Base-by-base conservation (phyloP, 2,329 filamentous ascomycete genomes). In the Pseudodiploospora longispora region DNA sequence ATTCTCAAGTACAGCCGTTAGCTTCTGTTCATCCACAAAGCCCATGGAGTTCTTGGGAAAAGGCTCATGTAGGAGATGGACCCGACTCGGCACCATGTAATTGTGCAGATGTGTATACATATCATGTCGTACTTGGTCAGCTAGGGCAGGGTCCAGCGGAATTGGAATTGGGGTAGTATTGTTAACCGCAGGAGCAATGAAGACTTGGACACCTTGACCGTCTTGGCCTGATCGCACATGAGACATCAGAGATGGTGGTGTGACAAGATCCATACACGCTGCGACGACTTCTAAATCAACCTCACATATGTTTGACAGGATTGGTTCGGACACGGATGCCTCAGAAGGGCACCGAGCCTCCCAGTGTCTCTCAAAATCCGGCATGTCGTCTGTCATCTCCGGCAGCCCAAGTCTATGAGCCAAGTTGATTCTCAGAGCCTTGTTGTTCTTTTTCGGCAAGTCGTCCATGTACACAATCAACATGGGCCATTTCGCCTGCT, bases 391-490 rank as follows among this genome's bases (percentile, higher is more conserved):
- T 0, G 66, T 68, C 7, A 76, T 49, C 2, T 66, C 59, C 1
- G 66, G 61, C 10, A 79, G 51, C 3, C 58, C 55, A 4, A 78
- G 58, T 3, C 75, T 64, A 42, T 77, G 65, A 0, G 64, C 69
- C 4, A 80, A 59, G 49, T 66, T 70, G 52, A 78, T 75, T 2
- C 76, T 68, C 27, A 78, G 59, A n/a, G 78, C 62, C 51, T 80
- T 80, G 62, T 76, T 76, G 57, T 78, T 78, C 31, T 65, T 71
- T 46, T 72, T 77, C 1, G 76, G 72, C 1, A 76, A 58, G 35
- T 69, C 69, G 30, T 76, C 64, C 75, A 79, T 78, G 55, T 76
- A 78, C 0, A 71, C 66, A 12, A 78, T 58, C 30, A 76, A 47
- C 0, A 64, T 61, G 0, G 75, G 76, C 65, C 71, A 71, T 51